These are phyloP conservation scores for Lentinula novae-zelandiae DNA, from an alignment of 1,284 basidiomycete species.

Conservation along the genomic window DNA sequence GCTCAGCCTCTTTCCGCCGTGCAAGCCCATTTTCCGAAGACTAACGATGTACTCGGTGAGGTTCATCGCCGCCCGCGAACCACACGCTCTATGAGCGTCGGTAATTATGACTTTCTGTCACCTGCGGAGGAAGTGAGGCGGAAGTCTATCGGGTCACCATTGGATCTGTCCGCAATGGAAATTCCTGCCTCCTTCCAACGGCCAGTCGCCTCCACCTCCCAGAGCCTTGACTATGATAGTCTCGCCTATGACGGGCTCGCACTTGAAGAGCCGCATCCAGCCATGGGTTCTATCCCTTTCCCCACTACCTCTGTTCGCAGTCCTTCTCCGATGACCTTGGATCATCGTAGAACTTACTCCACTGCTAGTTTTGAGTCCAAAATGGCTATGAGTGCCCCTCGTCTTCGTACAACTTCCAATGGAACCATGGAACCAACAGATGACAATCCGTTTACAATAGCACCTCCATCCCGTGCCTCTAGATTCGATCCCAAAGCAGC, in stretches of 20 bases:
- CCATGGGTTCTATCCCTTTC: conserved; percentile 55
- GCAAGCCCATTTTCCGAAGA: conserved; percentile 29
- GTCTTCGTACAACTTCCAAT: conserved; percentile 33
- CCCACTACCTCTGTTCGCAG: conserved; percentile 55
- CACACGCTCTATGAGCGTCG: conserved; percentile 61
- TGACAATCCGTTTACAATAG: conserved; percentile 59
- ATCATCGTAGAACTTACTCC: conserved; percentile 44
- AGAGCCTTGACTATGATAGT: conserved; percentile 41
- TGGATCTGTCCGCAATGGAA: conserved; percentile 48
- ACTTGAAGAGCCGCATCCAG: background rate
- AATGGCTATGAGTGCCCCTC: conserved; percentile 13
- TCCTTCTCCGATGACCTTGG: conserved; percentile 40
- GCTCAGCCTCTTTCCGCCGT: conserved; percentile 36
- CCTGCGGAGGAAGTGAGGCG: conserved; percentile 27
- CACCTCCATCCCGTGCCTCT: conserved; percentile 60
- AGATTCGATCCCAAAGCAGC: conserved; percentile 68
- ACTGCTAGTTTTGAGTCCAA: conserved; percentile 18
- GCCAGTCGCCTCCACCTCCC: conserved; percentile 27
- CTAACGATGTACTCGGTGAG: conserved; percentile 31
- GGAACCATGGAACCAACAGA: conserved; percentile 40
- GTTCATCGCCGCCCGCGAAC: conserved; percentile 30
- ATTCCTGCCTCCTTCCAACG: conserved; percentile 38
- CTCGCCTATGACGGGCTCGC: conserved; percentile 31
- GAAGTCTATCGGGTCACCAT: conserved; percentile 52
- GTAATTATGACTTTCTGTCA: conserved; percentile 50